Evolutionary conservation across 768 basidiomycete genomes (phyloP), one percentile per base, ranked within the genome.

Genomic region (Russula emetica): DNA sequence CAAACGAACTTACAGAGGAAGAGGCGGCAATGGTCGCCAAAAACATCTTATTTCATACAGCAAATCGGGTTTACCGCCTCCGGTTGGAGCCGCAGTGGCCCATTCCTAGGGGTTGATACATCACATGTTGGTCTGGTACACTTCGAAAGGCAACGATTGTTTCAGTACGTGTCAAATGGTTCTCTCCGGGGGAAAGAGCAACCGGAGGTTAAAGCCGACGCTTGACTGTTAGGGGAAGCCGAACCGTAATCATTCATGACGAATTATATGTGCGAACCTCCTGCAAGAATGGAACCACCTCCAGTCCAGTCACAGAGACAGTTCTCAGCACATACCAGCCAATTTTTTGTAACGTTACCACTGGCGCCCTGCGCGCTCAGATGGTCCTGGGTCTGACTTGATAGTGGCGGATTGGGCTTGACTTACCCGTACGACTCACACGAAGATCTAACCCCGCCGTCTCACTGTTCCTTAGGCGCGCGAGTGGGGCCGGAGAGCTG

Each of bases 11-110:
- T 44, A 78, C 78, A 2, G 81, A 86, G 64, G 66, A 69, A 2
- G 79, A 85, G 66, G 88, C 87, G 0, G 75, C 83, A 11, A 66
- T 67, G 16, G 79, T 88, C 42, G 79, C 83, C 5, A 72, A 84
- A 66, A 78, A 80, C 18, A 80, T 80, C 3, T 75, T 92, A 34
- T 90, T 90, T 69, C 77, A 84, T 57, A 92, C 84, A 53, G 80
- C 90, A 5, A 87, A 87, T 72, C 75, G 71, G 36, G 55, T 91
- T 20, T 92, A 92, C 69, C 76, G 78, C 9, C 74, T 91, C 54
- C 79, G 77, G 1, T 75, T 89, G 47, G 59, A 74, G 55, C 77
- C 78, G 10, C 57, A 38, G 26, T 18, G 24, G 22, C 16, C 18
- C 32, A 13, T 24, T 18, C 10, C 14, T 8, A 3, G n/a, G 14